Conservation (phyloP, 148 eudicot genomes). For the Agrostemma githago region DNA sequence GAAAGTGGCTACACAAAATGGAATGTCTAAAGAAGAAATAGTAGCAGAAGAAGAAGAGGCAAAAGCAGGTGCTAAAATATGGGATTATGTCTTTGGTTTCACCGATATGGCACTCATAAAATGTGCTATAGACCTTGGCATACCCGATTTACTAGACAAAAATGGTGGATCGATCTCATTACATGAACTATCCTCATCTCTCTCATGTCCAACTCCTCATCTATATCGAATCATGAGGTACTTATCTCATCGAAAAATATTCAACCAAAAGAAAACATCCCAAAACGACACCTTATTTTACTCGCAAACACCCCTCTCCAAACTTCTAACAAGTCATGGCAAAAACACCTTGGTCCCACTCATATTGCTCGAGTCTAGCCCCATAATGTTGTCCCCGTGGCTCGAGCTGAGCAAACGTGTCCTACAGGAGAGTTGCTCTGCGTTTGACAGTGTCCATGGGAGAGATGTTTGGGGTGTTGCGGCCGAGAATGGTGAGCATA, state of each 20-base stretch:
- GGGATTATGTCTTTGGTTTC: constrained; percentile 55
- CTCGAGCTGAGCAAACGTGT: constrained; percentile 38
- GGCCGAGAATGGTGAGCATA: constrained; percentile 29
- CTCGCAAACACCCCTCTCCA: constrained; percentile 51
- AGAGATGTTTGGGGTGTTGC: constrained; percentile 49
- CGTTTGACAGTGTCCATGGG: constrained; percentile 47
- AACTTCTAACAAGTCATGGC: constrained; percentile 27
- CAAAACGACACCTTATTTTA: constrained; percentile 23
- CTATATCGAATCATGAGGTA: constrained; percentile 58
- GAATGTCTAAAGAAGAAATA: constrained; percentile 9
- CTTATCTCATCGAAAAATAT: constrained; percentile 38
- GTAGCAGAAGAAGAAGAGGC: constrained; percentile 36
- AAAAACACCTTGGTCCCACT: constrained; percentile 42
- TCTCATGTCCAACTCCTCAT: constrained; percentile 32
- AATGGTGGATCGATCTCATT: constrained; percentile 44
- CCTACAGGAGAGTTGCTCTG: constrained; percentile 4
- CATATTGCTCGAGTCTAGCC: constrained; percentile 38
- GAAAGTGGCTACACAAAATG: constrained; percentile 2
- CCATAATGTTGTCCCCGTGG: constrained; percentile 54
- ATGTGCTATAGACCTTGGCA: constrained; percentile 62
- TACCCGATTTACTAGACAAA: constrained; percentile 44
- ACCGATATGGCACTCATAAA: constrained; percentile 49
- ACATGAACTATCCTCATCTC: constrained; percentile 40
- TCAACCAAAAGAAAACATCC: constrained; percentile 22
- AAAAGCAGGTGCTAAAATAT: constrained; percentile 39